Percentiles rank a stretch among this genome's conserved stretches.
Evolutionary conservation across 1,139 yeast species (phyloP).

Genomic region (Suhomyces kunorum): DNA sequence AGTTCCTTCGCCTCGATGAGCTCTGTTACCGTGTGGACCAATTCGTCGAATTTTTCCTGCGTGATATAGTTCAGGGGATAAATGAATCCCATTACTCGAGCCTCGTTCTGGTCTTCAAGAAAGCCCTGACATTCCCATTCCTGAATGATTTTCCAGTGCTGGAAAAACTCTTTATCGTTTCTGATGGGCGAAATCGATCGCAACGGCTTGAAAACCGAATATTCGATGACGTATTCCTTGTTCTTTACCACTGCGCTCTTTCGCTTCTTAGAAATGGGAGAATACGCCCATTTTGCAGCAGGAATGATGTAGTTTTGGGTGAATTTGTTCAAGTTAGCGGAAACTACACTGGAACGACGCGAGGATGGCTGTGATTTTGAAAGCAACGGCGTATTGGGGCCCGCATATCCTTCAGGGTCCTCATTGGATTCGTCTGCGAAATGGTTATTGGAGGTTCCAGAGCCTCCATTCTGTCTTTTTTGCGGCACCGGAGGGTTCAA

Average conservation of each 20-base stretch:
- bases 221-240: conserved; percentile 40
- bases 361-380: conserved; percentile 14
- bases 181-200: conserved; percentile 23
- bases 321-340: conserved; percentile 21
- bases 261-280: conserved; percentile 15
- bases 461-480: neutral
- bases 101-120: conserved; percentile 8
- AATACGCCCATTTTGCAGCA: conserved; percentile 26
- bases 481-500: neutral
- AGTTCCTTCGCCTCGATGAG: conserved; percentile 40
- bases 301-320: conserved; percentile 30
- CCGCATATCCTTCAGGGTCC: neutral
- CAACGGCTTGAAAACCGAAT: conserved; percentile 53
- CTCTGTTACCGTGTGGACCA: conserved; percentile 40
- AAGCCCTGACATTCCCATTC: conserved; percentile 8
- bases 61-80: conserved; percentile 32
- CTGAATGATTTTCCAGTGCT: conserved; percentile 18
- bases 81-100: conserved; percentile 8
- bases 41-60: conserved; percentile 31
- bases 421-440: neutral
- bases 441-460: neutral
- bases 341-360: conserved; percentile 7
- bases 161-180: conserved; percentile 20
- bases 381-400: conserved; percentile 5
- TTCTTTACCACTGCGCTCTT: conserved; percentile 2